Conservation (phyloP, 1,139 yeast species). For the Yarrowia galli region DNA sequence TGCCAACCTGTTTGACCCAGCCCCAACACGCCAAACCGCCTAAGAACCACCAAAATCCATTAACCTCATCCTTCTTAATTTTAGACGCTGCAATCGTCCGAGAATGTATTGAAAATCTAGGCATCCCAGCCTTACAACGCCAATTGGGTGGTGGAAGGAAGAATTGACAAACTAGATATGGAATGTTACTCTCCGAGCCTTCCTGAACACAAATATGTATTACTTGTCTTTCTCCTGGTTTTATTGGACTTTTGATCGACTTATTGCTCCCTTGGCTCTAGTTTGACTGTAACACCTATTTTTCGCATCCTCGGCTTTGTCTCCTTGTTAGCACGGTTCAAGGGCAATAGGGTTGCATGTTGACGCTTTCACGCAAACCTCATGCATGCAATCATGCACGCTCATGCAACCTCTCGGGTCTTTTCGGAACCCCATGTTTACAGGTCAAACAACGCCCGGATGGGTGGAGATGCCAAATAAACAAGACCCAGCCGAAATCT, state of each 20-base stretch:
- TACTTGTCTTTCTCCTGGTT: not conserved
- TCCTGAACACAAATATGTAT: not conserved
- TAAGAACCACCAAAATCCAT: not conserved
- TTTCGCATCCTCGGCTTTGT: conserved; percentile 36
- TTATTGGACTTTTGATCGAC: not conserved
- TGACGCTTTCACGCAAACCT: conserved; percentile 32
- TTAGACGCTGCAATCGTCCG: conserved; percentile 25
- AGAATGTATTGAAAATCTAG: not conserved
- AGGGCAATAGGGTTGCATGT: conserved; percentile 37
- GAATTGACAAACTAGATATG: not conserved
- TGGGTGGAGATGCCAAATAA: conserved; percentile 8
- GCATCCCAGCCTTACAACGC: not conserved
- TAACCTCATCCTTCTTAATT: conserved; percentile 13
- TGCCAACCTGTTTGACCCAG: not conserved
- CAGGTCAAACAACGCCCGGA: conserved; percentile 1
- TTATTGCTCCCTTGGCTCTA: not conserved
- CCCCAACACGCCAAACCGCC: not conserved
- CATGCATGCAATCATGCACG: conserved; percentile 25
- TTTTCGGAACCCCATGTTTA: conserved; percentile 37
- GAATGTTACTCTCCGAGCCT: too few relatives aligned
- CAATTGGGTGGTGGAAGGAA: not conserved
- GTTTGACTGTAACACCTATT: not conserved
- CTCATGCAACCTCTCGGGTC: conserved; percentile 33
- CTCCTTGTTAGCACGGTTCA: conserved; percentile 33
- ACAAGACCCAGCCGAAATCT: not conserved